A percentile compares a stretch with the other conserved stretches of the same genome.
phyloP scores from a whole-genome alignment of 2,329 filamentous ascomycete species.

The Arachnopeziza araneosa region DNA sequence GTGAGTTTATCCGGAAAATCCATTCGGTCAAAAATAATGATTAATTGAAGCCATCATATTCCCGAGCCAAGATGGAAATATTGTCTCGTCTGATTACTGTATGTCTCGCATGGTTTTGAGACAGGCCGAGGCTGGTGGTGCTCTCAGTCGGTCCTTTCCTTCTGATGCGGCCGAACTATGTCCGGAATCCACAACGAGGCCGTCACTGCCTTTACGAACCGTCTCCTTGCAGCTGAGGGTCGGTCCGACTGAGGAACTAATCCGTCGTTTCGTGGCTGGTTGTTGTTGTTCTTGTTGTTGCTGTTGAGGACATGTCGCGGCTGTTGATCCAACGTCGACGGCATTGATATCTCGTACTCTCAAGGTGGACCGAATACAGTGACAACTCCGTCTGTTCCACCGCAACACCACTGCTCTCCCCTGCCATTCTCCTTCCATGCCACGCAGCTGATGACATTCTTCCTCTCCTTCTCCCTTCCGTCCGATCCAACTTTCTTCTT shows the following conservation, averaged over 20 bases:
- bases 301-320: too few species aligned
- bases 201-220: neutral
- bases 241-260: neutral
- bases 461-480: conserved; percentile 53
- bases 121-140: neutral
- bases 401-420: conserved; percentile 60
- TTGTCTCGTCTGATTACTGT: neutral
- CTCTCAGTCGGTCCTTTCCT: neutral
- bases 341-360: neutral
- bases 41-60: too few species aligned
- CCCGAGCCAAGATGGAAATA: neutral
- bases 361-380: conserved; percentile 49
- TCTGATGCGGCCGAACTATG: neutral
- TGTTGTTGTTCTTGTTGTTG: too few species aligned
- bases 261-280: neutral
- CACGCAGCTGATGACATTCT: conserved; percentile 56
- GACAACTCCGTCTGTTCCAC: conserved; percentile 59
- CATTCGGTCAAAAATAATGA: too few species aligned
- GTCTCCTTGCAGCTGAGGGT: neutral
- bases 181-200: neutral
- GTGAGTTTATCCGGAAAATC: neutral
- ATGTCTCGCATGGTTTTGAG: neutral
- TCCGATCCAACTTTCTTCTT: conserved; percentile 53
- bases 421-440: conserved; percentile 58
- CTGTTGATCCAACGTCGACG: too few species aligned